Percentiles rank a stretch among this genome's conserved stretches.
phyloP scores from a whole-genome alignment of 208 protist genomes.

The Acanthamoeba castellanii region DNA sequence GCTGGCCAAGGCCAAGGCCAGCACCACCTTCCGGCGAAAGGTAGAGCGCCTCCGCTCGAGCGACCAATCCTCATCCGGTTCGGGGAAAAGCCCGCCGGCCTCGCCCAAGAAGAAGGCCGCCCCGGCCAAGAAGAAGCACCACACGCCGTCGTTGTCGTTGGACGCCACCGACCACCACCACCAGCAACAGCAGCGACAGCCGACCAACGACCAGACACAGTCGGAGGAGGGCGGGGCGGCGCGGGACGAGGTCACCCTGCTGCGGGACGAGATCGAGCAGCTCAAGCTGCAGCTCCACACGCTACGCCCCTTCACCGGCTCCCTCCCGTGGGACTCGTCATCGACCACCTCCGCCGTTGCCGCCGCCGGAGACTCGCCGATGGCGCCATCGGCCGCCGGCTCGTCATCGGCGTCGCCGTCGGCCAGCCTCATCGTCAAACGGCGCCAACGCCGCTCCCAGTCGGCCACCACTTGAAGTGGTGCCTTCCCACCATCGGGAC shows the following conservation, averaged over 20 bases:
- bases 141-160: not conserved
- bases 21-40: not conserved
- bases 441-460: not conserved
- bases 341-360: not conserved
- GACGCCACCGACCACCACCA: not conserved
- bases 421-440: not conserved
- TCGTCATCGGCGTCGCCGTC: not conserved
- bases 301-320: not conserved
- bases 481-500: too few relatives aligned
- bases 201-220: not conserved
- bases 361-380: too few relatives aligned
- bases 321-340: not conserved
- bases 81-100: not conserved
- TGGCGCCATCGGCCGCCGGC: not conserved
- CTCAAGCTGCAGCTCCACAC: conserved; percentile 8
- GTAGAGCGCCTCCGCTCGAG: not conserved
- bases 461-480: not conserved
- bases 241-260: not conserved
- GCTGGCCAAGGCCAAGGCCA: not conserved
- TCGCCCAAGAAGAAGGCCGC: not conserved
- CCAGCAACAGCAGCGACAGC: not conserved
- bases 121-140: not conserved
- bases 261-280: conserved; percentile 27
- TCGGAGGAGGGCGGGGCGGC: not conserved
- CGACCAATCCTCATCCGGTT: not conserved